A percentile compares a stretch with the other conserved stretches of the same genome.
phyloP scores from a whole-genome alignment of 768 basidiomycete species.

The Boletus patriciae region DNA sequence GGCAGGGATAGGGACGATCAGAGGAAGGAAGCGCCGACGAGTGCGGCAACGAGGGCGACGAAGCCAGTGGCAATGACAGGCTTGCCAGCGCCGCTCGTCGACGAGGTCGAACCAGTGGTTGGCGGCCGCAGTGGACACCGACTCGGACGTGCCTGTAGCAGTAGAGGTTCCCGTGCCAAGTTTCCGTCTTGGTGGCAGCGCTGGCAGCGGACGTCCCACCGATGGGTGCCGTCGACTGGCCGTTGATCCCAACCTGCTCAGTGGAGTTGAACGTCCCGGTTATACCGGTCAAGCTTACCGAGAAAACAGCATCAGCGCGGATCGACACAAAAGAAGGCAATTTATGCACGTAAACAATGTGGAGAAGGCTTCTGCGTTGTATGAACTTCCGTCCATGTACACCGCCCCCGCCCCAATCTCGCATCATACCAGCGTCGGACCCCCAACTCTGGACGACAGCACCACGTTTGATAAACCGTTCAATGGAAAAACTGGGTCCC shows the following conservation, averaged over 20 bases:
- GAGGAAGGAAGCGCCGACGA: constrained; percentile 25
- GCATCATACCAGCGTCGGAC: too few species aligned
- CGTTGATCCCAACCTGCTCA: constrained; percentile 59
- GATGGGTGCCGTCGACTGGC: constrained; percentile 57
- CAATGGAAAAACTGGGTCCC: too few species aligned
- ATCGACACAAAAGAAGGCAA: background rate
- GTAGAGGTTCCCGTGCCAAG: constrained; percentile 3
- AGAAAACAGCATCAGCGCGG: background rate
- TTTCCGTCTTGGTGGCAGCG: constrained; percentile 15
- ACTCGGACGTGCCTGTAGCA: background rate
- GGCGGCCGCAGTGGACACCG: background rate
- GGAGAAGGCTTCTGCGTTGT: constrained; percentile 70
- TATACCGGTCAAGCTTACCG: constrained; percentile 62
- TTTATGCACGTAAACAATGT: constrained; percentile 70
- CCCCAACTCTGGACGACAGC: too few species aligned
- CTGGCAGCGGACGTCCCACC: constrained; percentile 36
- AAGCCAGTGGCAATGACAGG: constrained; percentile 24
- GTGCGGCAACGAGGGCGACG: constrained; percentile 20
- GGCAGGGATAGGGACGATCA: constrained; percentile 1
- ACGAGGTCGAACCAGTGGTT: background rate
- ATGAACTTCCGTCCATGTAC: constrained; percentile 57
- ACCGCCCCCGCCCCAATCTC: too few species aligned
- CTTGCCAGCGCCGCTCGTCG: constrained; percentile 24
- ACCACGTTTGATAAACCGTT: too few species aligned
- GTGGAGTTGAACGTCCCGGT: constrained; percentile 62